These are phyloP conservation scores for Cryptococcus sp. DNA, from an alignment of 1,284 basidiomycete genomes.

Conservation along the genomic window DNA sequence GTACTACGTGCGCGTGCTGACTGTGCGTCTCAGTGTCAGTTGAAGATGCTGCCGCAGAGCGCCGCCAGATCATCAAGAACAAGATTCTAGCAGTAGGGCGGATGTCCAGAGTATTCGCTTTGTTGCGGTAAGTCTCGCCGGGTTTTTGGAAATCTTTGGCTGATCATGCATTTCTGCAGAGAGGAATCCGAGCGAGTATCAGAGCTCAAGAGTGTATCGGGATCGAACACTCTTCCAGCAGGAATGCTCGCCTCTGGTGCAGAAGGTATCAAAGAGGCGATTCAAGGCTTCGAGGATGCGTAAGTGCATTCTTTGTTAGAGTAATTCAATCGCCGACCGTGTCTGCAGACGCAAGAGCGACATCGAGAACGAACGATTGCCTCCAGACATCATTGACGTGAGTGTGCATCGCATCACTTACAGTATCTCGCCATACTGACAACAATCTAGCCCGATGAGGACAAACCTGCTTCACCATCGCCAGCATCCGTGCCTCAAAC, in stretches of 20 bases:
- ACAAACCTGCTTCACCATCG: conserved; percentile 56
- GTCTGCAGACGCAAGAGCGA: conserved; percentile 82
- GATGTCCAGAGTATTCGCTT: conserved; percentile 93
- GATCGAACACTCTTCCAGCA: conserved; percentile 76
- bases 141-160: neutral
- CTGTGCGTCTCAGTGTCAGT: conserved; percentile 1
- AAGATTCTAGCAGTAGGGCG: conserved; percentile 98
- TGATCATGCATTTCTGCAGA: conserved; percentile 55
- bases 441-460: conserved; percentile 46
- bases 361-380: conserved; percentile 97
- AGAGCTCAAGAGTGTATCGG: conserved; percentile 88
- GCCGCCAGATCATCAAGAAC: conserved; percentile 86
- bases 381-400: conserved; percentile 86
- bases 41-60: conserved; percentile 61
- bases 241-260: conserved; percentile 84
- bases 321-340: conserved; percentile 5
- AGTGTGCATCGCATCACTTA: conserved; percentile 11
- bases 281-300: conserved; percentile 94
- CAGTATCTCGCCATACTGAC: neutral
- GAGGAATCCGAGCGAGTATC: conserved; percentile 98
- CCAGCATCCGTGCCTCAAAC: conserved; percentile 34
- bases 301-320: conserved; percentile 56
- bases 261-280: conserved; percentile 94
- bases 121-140: conserved; percentile 72
- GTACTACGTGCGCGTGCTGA: conserved; percentile 14